Percentiles rank a stretch among this genome's conserved stretches.
phyloP scores from a whole-genome alignment of 2,329 filamentous ascomycete species.

The Aspergillus thermomutatus region DNA sequence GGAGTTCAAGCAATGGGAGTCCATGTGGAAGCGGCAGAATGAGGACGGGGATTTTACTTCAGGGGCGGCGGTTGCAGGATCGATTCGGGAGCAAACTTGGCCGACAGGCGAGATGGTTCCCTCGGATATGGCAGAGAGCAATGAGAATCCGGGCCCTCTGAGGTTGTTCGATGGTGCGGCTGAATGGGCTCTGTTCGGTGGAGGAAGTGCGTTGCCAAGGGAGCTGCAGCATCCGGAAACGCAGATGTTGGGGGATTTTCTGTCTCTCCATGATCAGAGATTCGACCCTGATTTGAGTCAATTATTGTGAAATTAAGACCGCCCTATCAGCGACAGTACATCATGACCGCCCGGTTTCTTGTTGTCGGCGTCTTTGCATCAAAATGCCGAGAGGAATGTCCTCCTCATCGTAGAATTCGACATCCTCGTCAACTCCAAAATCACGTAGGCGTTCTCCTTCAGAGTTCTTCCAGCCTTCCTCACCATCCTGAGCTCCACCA shows the following conservation, averaged over 20 bases:
- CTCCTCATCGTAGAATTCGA: slow-evolving; percentile 63
- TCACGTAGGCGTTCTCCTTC: slow-evolving; percentile 61
- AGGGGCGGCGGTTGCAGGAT: background rate
- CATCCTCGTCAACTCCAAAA: slow-evolving; percentile 63
- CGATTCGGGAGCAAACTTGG: background rate
- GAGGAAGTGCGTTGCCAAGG: slow-evolving; percentile 6
- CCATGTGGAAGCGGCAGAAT: slow-evolving; percentile 5
- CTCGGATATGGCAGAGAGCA: slow-evolving; percentile 5
- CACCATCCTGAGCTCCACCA: slow-evolving; percentile 33
- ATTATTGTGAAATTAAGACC: background rate
- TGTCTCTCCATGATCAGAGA: background rate
- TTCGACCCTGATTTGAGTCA: background rate
- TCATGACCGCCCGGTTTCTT: background rate
- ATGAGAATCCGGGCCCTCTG: background rate
- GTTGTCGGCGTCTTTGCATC: slow-evolving; percentile 28
- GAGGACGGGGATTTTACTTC: background rate
- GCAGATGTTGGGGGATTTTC: slow-evolving; percentile 20
- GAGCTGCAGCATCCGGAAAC: slow-evolving; percentile 19
- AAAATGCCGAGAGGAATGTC: slow-evolving; percentile 57
- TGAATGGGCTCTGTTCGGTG: slow-evolving; percentile 14
- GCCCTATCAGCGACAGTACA: background rate
- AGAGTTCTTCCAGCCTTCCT: slow-evolving; percentile 61
- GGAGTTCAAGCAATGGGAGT: slow-evolving; percentile 18
- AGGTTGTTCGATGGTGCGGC: slow-evolving; percentile 7
- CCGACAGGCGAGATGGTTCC: background rate